Conservation (phyloP, 331 rosid genomes). For the Telfairia occidentalis region DNA sequence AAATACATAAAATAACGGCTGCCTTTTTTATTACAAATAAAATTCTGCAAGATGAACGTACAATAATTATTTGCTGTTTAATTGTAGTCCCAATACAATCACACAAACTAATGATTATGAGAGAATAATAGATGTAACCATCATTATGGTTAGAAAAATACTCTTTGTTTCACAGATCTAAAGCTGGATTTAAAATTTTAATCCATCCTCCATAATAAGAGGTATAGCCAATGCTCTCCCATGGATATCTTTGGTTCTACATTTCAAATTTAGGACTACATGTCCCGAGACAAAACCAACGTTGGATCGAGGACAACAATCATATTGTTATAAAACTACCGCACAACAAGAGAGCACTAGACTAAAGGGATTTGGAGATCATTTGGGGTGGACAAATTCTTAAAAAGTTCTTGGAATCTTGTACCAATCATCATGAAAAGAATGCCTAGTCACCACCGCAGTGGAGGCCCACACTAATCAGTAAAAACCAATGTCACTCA, state of each 20-base stretch:
- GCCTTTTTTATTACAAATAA: not conserved
- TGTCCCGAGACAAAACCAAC: not conserved
- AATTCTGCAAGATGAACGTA: too few relatives aligned
- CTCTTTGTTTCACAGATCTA: not conserved
- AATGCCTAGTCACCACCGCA: not conserved
- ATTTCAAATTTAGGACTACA: not conserved
- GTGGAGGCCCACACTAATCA: not conserved
- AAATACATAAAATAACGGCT: not conserved
- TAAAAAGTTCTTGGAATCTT: not conserved
- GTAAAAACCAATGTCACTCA: not conserved
- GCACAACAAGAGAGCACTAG: not conserved
- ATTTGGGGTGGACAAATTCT: not conserved
- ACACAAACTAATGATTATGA: too few relatives aligned
- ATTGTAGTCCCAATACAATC: too few relatives aligned
- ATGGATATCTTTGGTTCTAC: not conserved
- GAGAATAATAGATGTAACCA: not conserved
- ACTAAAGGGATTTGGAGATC: not conserved
- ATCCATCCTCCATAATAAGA: not conserved
- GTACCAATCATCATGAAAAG: not conserved
- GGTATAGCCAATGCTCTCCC: not conserved
- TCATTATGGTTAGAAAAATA: not conserved
- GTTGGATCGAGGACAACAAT: not conserved
- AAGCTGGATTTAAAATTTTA: not conserved
- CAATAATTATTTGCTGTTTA: too few relatives aligned
- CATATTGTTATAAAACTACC: not conserved